A percentile compares a stretch with the other conserved stretches of the same genome.
Evolutionary conservation across 257 asterid genomes (phyloP).

Genomic region (Petunia secreta): DNA sequence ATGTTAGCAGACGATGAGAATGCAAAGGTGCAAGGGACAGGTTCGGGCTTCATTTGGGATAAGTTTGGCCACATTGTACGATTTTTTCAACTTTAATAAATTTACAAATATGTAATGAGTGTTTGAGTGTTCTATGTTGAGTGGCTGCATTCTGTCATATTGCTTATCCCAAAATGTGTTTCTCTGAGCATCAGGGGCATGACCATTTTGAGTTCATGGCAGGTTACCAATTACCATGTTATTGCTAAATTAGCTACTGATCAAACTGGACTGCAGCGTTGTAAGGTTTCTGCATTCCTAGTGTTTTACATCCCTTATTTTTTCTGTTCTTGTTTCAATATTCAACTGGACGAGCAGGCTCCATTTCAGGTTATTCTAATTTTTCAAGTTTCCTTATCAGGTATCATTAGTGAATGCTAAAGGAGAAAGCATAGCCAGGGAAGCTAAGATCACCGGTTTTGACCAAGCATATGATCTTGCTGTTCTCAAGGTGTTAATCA

Average conservation of each 20-base stretch:
- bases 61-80: conserved; percentile 88
- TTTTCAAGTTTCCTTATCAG: conserved; percentile 36
- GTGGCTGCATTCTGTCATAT: background rate
- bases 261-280: conserved; percentile 70
- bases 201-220: conserved; percentile 28
- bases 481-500: conserved; percentile 64
- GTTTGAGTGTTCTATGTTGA: background rate
- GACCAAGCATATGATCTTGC: conserved; percentile 88
- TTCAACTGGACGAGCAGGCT: conserved; percentile 1
- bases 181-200: conserved; percentile 7
- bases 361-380: background rate
- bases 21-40: conserved; percentile 81
- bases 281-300: conserved; percentile 65
- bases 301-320: background rate
- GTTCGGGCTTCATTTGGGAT: conserved; percentile 97
- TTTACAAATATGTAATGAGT: background rate
- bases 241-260: conserved; percentile 79
- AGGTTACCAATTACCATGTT: conserved; percentile 92
- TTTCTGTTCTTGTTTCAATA: background rate
- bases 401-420: conserved; percentile 62
- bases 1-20: conserved; percentile 48
- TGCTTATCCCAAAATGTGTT: background rate
- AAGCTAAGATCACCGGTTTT: conserved; percentile 67
- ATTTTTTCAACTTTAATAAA: conserved; percentile 18
- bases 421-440: conserved; percentile 61